Base-by-base conservation (phyloP, 805 yeast genomes). In the Brettanomyces naardenensis region DNA sequence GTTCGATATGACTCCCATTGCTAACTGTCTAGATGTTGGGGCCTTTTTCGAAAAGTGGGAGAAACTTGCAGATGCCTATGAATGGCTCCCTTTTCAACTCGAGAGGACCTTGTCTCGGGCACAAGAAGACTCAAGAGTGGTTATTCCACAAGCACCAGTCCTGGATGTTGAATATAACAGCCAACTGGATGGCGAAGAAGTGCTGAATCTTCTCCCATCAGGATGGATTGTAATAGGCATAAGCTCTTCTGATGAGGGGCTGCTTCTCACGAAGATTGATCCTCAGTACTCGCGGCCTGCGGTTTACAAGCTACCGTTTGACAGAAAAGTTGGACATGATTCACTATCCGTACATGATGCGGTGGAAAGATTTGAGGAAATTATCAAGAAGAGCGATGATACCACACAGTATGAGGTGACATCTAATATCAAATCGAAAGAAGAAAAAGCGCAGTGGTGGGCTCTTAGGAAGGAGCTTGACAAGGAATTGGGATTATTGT, bases 371-470 rank as follows among this genome's bases (percentile, higher is more conserved):
- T 53, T 84, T 30, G 49, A 60, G 3, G 43, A 51, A 0, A 79
- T 89, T 5, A 79, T 88, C 18, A 45, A 55, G 0, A 66, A 67
- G 37, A 87, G 90, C 53, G 77, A 84, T 45, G 47, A 55, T 3
- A 73, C 86, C 0, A 80, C 90, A 0, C 68, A 71, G 17, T 42
- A 58, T 1, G 73, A 69, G 25, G 66, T 72, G 1, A 78, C 87
- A 0, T 62, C 73, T 0, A 52, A 49, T 1, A 73, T 83, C 2
- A 62, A 53, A 3, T 68, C 86, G 0, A 66, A 70, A 32, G 80
- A 76, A 30, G 81, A 78, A 22, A 66, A 87, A 35, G 69, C 68
- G 33, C 45, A 61, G 6, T 90, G 97, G 96, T 92, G 97, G 95
- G 66, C 68, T 29, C 61, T 63, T 21, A 62, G 97, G 35, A 74